Base-by-base conservation (phyloP, 2,329 filamentous ascomycete genomes). In the Cladosporium sp. region DNA sequence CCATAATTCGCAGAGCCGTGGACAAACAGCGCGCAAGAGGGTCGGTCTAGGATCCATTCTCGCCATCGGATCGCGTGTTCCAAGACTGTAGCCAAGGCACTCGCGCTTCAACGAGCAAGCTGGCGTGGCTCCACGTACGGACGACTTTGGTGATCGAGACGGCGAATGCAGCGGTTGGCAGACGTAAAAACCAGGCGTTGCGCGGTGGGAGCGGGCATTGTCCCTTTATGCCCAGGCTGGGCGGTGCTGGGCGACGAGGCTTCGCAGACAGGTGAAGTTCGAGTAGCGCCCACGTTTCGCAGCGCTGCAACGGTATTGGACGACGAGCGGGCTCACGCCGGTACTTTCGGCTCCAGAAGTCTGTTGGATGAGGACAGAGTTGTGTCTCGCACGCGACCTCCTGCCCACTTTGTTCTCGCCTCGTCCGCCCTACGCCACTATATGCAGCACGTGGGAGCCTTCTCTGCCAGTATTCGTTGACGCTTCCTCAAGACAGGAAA, bases 61-160 rank as follows among this genome's bases (percentile, higher is more conserved):
- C 39, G 39, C n/a, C 39, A 46, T 58, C 23, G 16, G 56, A 58
- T 58, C 56, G 56, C 34, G 13, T 58, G n/a, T 28, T 30, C 56
- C 56, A 58, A 58, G 56, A 58, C 56, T 21, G 34, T 43, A 25
- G 56, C 56, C 56, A 58, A 58, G 56, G 56, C 36, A 36, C 23
- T 46, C 56, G 25, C 56, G 23, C 36, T 58, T 58, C 56, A 58
- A 58, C 56, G 56, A 43, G 25, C 21, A 7, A 3, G 43, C 13
- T 23, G 32, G 36, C 23, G 26, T 16, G 56, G 34, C 7, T 43
- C 56, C 56, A 46, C 56, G 36, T 23, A 58, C 23, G 23, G 34
- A 21, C 23, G 56, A 16, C 8, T 28, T 43, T 58, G 36, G 56
- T 43, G 56, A 10, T 23, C 11, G 6, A n/a, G n/a, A 46, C 39